Evolutionary conservation across 352 stramenopile genomes (phyloP).

Genomic region (Halophytophthora batemanensis): DNA sequence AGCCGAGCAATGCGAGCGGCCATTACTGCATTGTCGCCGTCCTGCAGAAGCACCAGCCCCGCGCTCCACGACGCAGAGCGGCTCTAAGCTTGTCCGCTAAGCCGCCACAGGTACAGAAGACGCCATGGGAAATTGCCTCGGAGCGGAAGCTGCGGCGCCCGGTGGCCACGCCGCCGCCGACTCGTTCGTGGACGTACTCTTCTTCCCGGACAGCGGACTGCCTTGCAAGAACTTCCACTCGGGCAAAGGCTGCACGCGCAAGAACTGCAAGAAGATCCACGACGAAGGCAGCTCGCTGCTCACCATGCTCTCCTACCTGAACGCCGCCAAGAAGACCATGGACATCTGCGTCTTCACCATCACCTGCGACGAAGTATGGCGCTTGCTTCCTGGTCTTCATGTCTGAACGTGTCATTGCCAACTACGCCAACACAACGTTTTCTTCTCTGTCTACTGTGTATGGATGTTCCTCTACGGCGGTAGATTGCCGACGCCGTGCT

Average conservation of each 20-base stretch:
- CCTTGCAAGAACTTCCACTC: slow-evolving; percentile 57
- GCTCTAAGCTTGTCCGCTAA: too few relatives aligned
- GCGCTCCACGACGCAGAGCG: too few relatives aligned
- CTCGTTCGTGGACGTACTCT: slow-evolving; percentile 70
- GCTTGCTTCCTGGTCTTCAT: neutral
- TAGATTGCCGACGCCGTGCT: slow-evolving; percentile 63
- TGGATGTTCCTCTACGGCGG: slow-evolving; percentile 10
- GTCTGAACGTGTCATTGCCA: too few relatives aligned
- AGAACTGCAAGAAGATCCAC: slow-evolving; percentile 67
- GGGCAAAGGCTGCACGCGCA: slow-evolving; percentile 48
- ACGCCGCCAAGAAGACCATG: slow-evolving; percentile 40
- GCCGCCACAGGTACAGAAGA: too few relatives aligned
- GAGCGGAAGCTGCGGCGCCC: slow-evolving; percentile 10
- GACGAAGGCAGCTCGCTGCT: slow-evolving; percentile 56
- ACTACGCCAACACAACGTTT: neutral
- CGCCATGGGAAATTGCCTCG: slow-evolving; percentile 64
- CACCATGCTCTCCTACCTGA: slow-evolving; percentile 47
- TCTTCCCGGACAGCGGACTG: slow-evolving; percentile 66
- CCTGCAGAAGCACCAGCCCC: too few relatives aligned
- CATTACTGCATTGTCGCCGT: too few relatives aligned
- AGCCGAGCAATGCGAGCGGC: too few relatives aligned
- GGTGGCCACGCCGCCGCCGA: slow-evolving; percentile 19
- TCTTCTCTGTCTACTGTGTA: neutral
- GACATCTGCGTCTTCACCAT: slow-evolving; percentile 78
- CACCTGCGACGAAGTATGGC: slow-evolving; percentile 59